Percentiles rank a stretch among this genome's conserved stretches.
Evolutionary conservation across 148 eudicot species (phyloP).

Genomic region (Cornus kousa): DNA sequence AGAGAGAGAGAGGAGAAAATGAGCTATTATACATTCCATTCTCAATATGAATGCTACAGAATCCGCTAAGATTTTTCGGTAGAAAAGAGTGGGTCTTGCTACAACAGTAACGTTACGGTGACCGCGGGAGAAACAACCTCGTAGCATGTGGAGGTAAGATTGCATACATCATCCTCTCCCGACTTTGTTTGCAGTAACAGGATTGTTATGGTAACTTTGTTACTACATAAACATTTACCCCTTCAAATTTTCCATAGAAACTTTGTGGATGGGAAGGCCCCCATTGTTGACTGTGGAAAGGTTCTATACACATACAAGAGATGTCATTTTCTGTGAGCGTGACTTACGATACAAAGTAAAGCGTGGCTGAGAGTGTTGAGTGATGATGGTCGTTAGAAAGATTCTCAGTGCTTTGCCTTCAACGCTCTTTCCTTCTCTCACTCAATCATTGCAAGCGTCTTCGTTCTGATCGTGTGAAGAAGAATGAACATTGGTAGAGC

Average conservation of each 20-base stretch:
- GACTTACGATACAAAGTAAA: not conserved
- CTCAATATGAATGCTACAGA: too few species aligned
- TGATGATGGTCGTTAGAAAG: not conserved
- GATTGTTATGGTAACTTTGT: too few species aligned
- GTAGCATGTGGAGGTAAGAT: too few species aligned
- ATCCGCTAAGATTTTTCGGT: too few species aligned
- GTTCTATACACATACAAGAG: not conserved
- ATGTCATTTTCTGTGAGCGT: not conserved
- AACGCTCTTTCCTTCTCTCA: not conserved
- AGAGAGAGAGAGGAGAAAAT: too few species aligned
- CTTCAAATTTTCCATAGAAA: not conserved
- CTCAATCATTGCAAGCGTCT: not conserved
- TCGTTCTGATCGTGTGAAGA: not conserved
- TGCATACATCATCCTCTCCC: too few species aligned
- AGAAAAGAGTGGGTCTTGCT: too few species aligned
- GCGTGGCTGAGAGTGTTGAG: not conserved
- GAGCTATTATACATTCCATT: too few species aligned
- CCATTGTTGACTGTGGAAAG: not conserved
- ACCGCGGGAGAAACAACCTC: too few species aligned
- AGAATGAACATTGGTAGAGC: not conserved
- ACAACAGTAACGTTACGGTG: too few species aligned
- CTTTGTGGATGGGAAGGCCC: not conserved
- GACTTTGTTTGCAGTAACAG: too few species aligned
- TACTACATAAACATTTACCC: not conserved
- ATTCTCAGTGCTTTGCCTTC: not conserved